Base-by-base conservation (phyloP, 208 protist genomes). In the Trypanosoma vivax region DNA sequence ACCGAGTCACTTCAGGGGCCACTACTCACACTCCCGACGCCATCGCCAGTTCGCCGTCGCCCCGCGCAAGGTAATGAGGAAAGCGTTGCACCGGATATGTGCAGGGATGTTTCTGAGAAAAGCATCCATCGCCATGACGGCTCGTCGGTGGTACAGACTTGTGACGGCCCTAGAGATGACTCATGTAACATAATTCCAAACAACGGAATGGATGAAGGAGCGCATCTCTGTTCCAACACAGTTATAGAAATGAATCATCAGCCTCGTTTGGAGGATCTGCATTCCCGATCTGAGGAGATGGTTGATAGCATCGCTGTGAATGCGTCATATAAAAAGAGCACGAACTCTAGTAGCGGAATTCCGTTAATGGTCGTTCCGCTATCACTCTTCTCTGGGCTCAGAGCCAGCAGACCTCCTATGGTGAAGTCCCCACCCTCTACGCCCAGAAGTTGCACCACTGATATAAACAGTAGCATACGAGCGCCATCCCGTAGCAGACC, bases 21-120 rank as follows among this genome's bases (percentile, higher is more conserved):
- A 19, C 29, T 56, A 24, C 11, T 64, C 25, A 13, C 48, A 24
- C 30, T 64, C 11, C 57, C 57, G 7, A 56, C 57, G 2, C 47
- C 48, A 30, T 64, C 48, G 14, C 57, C 40, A 19, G 39, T 45
- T 30, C 30, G 57, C 31, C 16, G 5, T 5, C 5, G 5, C 23
- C 2, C 11, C 11, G 11, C 42, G 42, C 13, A 21, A 27, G 42
- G 25, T 5, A 45, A 49, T 33, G 30, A 19, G 21, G 6, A 9
- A 50, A 18, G 5, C 6, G 23, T 23, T 1, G 27, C 24, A 59
- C 3, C 16, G 18, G 24, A 39, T 18, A 19, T 28, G 16, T n/a
- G 10, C 10, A 37, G 13, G 13, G 33, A 7, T 37, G 33, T 13
- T 37, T 7, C 33, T 13, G 33, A n/a, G 7, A 13, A n/a, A 13